These are phyloP conservation scores for Lactarius deliciosus DNA, from an alignment of 768 basidiomycete species.

Conservation along the genomic window DNA sequence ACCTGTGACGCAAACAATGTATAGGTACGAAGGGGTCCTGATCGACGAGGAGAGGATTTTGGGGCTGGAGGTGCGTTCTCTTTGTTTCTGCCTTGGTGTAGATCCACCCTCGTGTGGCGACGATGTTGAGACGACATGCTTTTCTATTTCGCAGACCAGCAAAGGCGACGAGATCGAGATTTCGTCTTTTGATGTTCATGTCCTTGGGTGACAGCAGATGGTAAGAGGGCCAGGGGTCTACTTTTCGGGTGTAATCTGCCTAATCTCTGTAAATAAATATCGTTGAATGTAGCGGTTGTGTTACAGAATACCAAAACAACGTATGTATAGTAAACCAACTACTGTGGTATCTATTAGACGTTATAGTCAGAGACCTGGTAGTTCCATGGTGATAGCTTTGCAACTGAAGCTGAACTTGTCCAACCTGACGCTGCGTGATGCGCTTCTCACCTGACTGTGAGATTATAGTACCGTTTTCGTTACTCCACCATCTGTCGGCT, in stretches of 20 bases:
- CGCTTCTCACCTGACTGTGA: no score
- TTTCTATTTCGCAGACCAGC: constrained; percentile 12
- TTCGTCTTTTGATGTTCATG: constrained; percentile 23
- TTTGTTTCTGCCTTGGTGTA: background rate
- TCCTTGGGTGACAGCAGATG: constrained; percentile 13
- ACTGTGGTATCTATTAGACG: no score
- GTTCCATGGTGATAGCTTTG: no score
- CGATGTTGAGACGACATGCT: background rate
- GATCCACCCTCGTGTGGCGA: background rate
- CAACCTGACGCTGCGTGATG: no score
- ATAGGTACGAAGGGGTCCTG: constrained; percentile 32
- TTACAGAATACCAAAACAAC: background rate
- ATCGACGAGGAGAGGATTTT: constrained; percentile 36
- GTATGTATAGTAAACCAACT: no score
- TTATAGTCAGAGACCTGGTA: no score
- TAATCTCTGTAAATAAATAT: background rate
- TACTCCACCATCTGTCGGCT: no score
- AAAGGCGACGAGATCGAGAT: constrained; percentile 21
- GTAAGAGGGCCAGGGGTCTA: background rate
- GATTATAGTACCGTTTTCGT: no score
- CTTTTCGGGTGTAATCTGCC: background rate
- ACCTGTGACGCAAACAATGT: constrained; percentile 20
- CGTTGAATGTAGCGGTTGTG: background rate
- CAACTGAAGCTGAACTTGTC: no score
- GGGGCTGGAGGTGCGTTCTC: constrained; percentile 31